These are phyloP conservation scores for Aspergillus unguis DNA, from an alignment of 2,329 filamentous ascomycete species.

Conservation along the genomic window DNA sequence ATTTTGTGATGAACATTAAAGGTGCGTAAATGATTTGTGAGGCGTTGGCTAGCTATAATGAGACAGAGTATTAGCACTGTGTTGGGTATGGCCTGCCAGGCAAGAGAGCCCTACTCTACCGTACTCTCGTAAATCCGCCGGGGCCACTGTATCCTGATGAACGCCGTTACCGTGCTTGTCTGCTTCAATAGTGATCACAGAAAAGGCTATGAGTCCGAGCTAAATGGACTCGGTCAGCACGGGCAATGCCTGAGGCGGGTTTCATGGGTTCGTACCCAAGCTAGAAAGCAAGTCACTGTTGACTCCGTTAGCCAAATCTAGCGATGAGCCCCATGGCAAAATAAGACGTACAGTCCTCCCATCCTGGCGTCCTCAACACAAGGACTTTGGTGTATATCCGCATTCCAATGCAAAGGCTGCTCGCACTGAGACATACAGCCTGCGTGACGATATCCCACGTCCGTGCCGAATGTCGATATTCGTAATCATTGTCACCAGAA, in stretches of 20 bases:
- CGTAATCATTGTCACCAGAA: constrained; percentile 1
- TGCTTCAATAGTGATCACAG: constrained; percentile 19
- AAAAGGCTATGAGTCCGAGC: constrained; percentile 24
- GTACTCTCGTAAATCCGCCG: constrained; percentile 18
- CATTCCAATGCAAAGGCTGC: constrained; percentile 19
- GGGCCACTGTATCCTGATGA: constrained; percentile 18
- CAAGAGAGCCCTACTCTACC: constrained; percentile 13
- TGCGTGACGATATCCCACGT: constrained; percentile 20
- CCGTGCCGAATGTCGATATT: constrained; percentile 14
- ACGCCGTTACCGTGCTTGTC: constrained; percentile 22
- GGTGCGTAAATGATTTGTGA: constrained; percentile 27
- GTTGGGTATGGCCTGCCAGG: background rate
- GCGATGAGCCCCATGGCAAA: background rate
- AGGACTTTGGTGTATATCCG: constrained; percentile 27
- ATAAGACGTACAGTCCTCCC: constrained; percentile 23
- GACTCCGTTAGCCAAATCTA: background rate
- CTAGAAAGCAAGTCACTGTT: constrained; percentile 20
- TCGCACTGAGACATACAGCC: constrained; percentile 17
- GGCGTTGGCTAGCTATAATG: constrained; percentile 19
- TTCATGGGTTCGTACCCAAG: constrained; percentile 16
- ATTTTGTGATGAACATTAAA: constrained; percentile 28
- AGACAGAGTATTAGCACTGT: background rate
- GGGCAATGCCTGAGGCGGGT: background rate
- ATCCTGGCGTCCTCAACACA: constrained; percentile 22
- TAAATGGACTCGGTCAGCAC: constrained; percentile 7